Percentiles rank a stretch among this genome's conserved stretches.
Evolutionary conservation across 768 basidiomycete genomes (phyloP).

Genomic region (Boletus barrowsii): DNA sequence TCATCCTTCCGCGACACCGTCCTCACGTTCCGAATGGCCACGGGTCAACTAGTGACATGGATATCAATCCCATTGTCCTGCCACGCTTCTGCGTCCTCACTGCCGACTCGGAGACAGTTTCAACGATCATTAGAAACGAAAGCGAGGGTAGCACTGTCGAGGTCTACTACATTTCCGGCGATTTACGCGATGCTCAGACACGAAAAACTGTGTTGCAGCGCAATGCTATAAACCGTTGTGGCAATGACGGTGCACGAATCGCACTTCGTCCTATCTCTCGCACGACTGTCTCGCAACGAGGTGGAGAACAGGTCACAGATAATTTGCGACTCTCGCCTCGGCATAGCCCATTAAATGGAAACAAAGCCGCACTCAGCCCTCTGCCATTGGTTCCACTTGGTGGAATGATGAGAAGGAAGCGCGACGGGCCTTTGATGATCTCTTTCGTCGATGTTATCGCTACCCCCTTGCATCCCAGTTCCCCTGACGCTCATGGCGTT

Average conservation of each 20-base stretch:
- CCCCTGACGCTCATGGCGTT: slow-evolving; percentile 57
- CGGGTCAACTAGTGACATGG: slow-evolving; percentile 29
- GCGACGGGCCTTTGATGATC: slow-evolving; percentile 60
- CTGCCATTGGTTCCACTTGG: slow-evolving; percentile 17
- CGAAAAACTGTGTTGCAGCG: slow-evolving; percentile 62
- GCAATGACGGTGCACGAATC: slow-evolving; percentile 59
- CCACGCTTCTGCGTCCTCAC: slow-evolving; percentile 70
- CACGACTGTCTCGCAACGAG: slow-evolving; percentile 18
- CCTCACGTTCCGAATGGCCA: slow-evolving; percentile 22
- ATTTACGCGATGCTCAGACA: slow-evolving; percentile 56
- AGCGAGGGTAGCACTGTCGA: slow-evolving; percentile 52
- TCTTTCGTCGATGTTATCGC: slow-evolving; percentile 53
- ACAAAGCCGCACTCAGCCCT: slow-evolving; percentile 11
- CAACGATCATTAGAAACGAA: slow-evolving; percentile 60
- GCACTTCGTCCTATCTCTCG: slow-evolving; percentile 43
- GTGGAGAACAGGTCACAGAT: slow-evolving; percentile 21
- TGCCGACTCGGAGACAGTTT: slow-evolving; percentile 58
- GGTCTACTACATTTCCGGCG: slow-evolving; percentile 58
- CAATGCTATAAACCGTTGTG: slow-evolving; percentile 57
- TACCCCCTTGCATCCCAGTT: slow-evolving; percentile 43
- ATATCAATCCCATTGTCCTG: slow-evolving; percentile 52
- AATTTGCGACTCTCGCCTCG: slow-evolving; percentile 18
- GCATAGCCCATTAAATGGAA: slow-evolving; percentile 21
- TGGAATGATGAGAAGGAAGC: slow-evolving; percentile 38
- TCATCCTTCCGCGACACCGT: slow-evolving; percentile 49